Percentiles rank a stretch among this genome's conserved stretches.
Conservation (phyloP, 2,329 filamentous ascomycete genomes). For the Xylariaceae sp. region DNA sequence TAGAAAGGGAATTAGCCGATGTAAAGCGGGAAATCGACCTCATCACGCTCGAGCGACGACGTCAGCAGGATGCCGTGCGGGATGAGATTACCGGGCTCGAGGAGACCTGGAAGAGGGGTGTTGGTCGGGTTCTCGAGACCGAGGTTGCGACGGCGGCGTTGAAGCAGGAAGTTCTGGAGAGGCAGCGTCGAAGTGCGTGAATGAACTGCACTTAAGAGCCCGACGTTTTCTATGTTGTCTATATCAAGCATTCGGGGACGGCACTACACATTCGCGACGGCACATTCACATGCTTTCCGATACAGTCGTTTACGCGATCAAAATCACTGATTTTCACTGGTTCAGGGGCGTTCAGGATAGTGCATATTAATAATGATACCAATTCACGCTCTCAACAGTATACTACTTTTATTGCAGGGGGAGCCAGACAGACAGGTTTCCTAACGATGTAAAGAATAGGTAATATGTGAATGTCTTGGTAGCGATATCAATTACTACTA, state of each 20-base stretch:
- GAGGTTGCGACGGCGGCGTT: constrained; percentile 77
- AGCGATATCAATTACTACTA: constrained; percentile 26
- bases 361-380: constrained; percentile 13
- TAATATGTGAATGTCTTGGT: constrained; percentile 13
- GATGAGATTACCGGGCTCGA: constrained; percentile 71
- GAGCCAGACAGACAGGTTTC: neutral
- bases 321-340: no score
- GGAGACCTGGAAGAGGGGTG: constrained; percentile 70
- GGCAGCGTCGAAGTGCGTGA: constrained; percentile 41
- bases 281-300: neutral
- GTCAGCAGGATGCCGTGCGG: constrained; percentile 63
- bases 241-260: neutral
- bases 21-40: constrained; percentile 65
- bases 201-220: neutral
- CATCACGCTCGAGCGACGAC: constrained; percentile 64
- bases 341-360: no score
- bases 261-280: neutral
- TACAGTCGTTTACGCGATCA: neutral
- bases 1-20: constrained; percentile 71
- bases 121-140: constrained; percentile 77
- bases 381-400: constrained; percentile 7
- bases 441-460: neutral
- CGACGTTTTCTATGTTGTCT: neutral
- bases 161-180: constrained; percentile 60
- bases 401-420: neutral